phyloP scores from a whole-genome alignment of 2,329 filamentous ascomycete genomes.

The Cladosporium sp. region DNA sequence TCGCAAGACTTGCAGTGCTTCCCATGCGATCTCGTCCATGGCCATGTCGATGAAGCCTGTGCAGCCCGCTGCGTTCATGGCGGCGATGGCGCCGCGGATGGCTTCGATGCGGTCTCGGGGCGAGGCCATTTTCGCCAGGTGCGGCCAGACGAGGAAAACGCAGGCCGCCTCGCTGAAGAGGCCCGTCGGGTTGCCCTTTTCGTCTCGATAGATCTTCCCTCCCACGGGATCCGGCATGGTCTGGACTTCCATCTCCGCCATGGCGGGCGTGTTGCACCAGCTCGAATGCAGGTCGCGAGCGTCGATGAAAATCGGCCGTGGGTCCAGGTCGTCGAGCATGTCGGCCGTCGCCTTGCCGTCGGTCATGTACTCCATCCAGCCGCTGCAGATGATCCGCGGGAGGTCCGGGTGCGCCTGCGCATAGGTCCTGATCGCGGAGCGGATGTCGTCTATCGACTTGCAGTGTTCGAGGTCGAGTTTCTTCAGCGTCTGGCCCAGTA shows the following conservation, averaged over 20 bases:
- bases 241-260: conserved; percentile 48
- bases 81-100: conserved; percentile 43
- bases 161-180: conserved; percentile 54
- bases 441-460: conserved; percentile 48
- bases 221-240: conserved; percentile 47
- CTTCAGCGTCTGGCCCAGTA: conserved; percentile 51
- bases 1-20: conserved; percentile 44
- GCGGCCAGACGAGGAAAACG: conserved; percentile 52
- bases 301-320: conserved; percentile 53
- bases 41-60: conserved; percentile 57
- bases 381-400: conserved; percentile 48
- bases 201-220: conserved; percentile 50
- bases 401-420: conserved; percentile 43
- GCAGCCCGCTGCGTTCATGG: conserved; percentile 50
- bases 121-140: conserved; percentile 46
- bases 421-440: conserved; percentile 41
- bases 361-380: conserved; percentile 57
- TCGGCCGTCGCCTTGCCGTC: conserved; percentile 45
- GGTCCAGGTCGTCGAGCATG: conserved; percentile 50
- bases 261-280: conserved; percentile 52
- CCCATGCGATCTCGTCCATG: conserved; percentile 55
- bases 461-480: conserved; percentile 49
- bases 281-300: conserved; percentile 55
- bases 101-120: conserved; percentile 47
- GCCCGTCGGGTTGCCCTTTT: conserved; percentile 45